Conservation (phyloP, 768 basidiomycete genomes). For the Mycena crocata region DNA sequence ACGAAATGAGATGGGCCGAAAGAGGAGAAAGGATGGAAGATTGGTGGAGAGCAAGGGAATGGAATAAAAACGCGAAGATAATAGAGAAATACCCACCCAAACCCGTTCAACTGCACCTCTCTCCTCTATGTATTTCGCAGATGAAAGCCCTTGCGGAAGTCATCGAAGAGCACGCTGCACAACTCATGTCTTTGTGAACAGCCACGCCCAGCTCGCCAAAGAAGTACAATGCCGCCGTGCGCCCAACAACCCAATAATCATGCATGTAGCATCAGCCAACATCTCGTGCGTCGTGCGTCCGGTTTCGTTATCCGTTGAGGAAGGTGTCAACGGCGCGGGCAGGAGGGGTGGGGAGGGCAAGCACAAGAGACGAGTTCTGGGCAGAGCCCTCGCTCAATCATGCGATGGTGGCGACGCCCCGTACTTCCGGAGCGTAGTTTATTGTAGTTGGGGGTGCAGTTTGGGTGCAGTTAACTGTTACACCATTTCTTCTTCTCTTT, state of each 20-base stretch:
- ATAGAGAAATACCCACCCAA: slow-evolving; percentile 58
- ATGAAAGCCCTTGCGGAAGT: slow-evolving; percentile 63
- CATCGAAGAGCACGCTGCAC: slow-evolving; percentile 78
- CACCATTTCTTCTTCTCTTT: neutral
- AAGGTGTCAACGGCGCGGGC: slow-evolving; percentile 61
- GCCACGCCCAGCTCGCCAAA: slow-evolving; percentile 60
- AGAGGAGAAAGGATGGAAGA: too few species aligned
- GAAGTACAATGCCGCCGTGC: slow-evolving; percentile 66
- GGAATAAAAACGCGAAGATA: too few species aligned
- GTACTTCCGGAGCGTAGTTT: neutral
- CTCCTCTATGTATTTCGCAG: slow-evolving; percentile 66
- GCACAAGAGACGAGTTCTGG: slow-evolving; percentile 43
- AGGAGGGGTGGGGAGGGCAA: slow-evolving; percentile 49
- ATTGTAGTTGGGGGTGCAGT: neutral
- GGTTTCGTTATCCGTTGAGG: slow-evolving; percentile 60
- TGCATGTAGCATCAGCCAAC: slow-evolving; percentile 64
- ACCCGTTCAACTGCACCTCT: slow-evolving; percentile 81
- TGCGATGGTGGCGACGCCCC: neutral
- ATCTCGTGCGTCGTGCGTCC: slow-evolving; percentile 48
- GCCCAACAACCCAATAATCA: slow-evolving; percentile 66
- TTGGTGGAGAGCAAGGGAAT: too few species aligned
- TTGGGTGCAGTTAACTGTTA: too few species aligned
- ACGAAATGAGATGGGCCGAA: too few species aligned
- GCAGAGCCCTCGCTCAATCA: slow-evolving; percentile 12
- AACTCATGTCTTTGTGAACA: slow-evolving; percentile 52